Evolutionary conservation across 2,329 filamentous ascomycete species (phyloP), one percentile per base, ranked within the genome.

Genomic region (Fusarium cicatricum): DNA sequence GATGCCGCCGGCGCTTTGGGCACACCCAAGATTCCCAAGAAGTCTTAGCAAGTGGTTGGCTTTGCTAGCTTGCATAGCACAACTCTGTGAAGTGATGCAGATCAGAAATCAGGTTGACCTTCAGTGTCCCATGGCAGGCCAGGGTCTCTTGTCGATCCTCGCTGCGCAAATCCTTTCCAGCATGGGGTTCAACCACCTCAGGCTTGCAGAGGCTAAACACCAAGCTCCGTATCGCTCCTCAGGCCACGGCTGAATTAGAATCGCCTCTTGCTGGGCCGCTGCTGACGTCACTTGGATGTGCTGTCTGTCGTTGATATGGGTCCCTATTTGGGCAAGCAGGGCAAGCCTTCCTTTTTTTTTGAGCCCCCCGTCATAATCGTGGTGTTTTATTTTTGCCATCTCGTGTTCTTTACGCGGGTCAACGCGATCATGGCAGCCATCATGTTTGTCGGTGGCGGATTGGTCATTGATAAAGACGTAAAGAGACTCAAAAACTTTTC

Each of bases 241-340:
- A n/a, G n/a, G n/a, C n/a, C n/a, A n/a, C n/a, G n/a, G n/a, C n/a
- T n/a, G n/a, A n/a, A n/a, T n/a, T n/a, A n/a, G n/a, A n/a, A n/a
- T n/a, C n/a, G n/a, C n/a, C n/a, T n/a, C n/a, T n/a, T n/a, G n/a
- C n/a, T n/a, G 40, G 29, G 16, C 52, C 43, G 42, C 32, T 23
- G 29, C n/a, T 68, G 65, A 68, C 65, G 65, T 68, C 65, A 68
- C 47, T 31, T 45, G 59, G 26, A 48, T 55, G 32, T 42, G 42
- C 23, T 60, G 44, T 43, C 51, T 40, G 34, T 39, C 31, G 42
- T 38, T 38, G 31, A 54, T 44, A 41, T 58, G 38, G 46, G 7
- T 23, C 21, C 21, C 40, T 61, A 56, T 50, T 53, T 55, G 32
- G 26, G 17, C 17, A 23, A 62, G 33, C 43, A 51, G 32, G 26